Evolutionary conservation across 1,284 basidiomycete genomes (phyloP).

Genomic region (Xerocomus nothofagi): DNA sequence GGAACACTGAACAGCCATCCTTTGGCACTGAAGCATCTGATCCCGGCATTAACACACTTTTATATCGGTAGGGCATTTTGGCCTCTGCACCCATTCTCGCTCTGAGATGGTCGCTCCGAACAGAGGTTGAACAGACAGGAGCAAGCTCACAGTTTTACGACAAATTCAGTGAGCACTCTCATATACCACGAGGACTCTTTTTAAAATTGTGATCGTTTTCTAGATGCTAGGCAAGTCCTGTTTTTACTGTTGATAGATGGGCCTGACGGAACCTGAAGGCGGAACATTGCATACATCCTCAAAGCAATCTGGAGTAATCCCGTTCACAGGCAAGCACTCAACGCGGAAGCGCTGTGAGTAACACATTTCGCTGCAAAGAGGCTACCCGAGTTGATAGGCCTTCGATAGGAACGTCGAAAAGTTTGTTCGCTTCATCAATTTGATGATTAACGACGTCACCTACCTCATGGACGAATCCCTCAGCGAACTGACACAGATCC

Average conservation of each 20-base stretch:
- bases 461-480: constrained; percentile 98
- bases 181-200: constrained; percentile 6
- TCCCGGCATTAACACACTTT: constrained; percentile 91
- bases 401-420: constrained; percentile 75
- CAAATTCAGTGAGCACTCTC: constrained; percentile 79
- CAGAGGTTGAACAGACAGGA: constrained; percentile 97
- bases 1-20: constrained; percentile 83
- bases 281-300: constrained; percentile 84
- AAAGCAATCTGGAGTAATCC: constrained; percentile 90
- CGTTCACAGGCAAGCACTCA: constrained; percentile 80
- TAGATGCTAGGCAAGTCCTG: constrained; percentile 55
- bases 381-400: constrained; percentile 2
- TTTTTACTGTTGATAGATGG: neutral
- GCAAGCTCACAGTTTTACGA: constrained; percentile 98
- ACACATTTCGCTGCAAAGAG: neutral
- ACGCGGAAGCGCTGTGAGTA: constrained; percentile 71
- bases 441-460: constrained; percentile 99
- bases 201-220: constrained; percentile 3
- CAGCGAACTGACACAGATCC: constrained; percentile 85
- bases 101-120: constrained; percentile 2
- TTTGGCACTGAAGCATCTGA: constrained; percentile 84
- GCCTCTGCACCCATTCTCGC: neutral
- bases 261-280: constrained; percentile 44
- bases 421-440: constrained; percentile 94
- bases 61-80: constrained; percentile 72